Evolutionary conservation across 2,329 filamentous ascomycete species (phyloP).

Genomic region (Cladosporium sp.): DNA sequence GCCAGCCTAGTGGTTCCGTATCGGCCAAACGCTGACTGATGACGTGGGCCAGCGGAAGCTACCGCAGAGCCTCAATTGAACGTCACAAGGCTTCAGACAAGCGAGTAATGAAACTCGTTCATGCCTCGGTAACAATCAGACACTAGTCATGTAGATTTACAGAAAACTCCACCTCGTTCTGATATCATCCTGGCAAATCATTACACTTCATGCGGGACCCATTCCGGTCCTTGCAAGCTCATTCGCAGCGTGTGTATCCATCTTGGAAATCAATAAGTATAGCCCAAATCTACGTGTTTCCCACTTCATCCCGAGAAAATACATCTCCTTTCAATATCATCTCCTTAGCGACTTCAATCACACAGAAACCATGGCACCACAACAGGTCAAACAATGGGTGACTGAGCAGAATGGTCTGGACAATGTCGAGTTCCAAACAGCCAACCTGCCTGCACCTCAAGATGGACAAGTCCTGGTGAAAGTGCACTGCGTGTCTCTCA

Average conservation of each 20-base stretch:
- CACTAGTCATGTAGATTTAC: too few species aligned
- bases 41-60: too few species aligned
- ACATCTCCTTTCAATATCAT: too few species aligned
- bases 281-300: too few species aligned
- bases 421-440: conserved; percentile 34
- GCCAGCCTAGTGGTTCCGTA: too few species aligned
- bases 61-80: neutral
- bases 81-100: too few species aligned
- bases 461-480: conserved; percentile 48
- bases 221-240: neutral
- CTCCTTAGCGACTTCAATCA: neutral
- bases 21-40: too few species aligned
- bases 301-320: too few species aligned
- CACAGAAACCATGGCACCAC: conserved; percentile 14
- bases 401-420: conserved; percentile 41
- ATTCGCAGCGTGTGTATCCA: neutral
- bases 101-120: too few species aligned
- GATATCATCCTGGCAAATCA: neutral
- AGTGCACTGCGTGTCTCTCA: conserved; percentile 50
- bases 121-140: too few species aligned
- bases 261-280: neutral
- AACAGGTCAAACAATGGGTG: conserved; percentile 37
- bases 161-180: neutral
- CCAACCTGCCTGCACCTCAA: conserved; percentile 31
- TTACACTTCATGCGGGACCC: neutral